phyloP scores from a whole-genome alignment of 78 protist species.

The Creolimax fragrantissima region DNA sequence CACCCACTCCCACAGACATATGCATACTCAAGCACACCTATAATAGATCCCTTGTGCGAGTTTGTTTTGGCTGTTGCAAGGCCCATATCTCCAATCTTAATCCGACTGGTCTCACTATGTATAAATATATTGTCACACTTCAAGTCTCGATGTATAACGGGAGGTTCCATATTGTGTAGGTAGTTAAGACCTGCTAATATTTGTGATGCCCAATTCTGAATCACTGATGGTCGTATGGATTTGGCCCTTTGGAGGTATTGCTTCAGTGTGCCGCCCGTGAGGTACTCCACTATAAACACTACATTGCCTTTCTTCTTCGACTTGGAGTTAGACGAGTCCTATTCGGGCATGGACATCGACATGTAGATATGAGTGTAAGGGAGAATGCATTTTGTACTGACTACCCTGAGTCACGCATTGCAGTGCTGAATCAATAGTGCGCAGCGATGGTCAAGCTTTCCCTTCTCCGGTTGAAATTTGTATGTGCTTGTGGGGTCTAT shows the following conservation, averaged over 20 bases:
- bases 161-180: constrained; percentile 60
- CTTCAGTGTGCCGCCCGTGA: constrained; percentile 77
- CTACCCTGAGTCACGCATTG: too few species aligned
- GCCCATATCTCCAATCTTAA: constrained; percentile 84
- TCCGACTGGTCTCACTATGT: constrained; percentile 62
- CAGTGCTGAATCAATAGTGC: too few species aligned
- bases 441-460: too few species aligned
- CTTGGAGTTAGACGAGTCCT: background rate
- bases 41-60: background rate
- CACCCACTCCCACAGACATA: too few species aligned
- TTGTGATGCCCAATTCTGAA: constrained; percentile 61
- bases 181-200: constrained; percentile 57
- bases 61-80: constrained; percentile 36
- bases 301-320: background rate
- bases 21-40: background rate
- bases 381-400: too few species aligned
- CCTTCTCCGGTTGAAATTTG: too few species aligned
- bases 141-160: constrained; percentile 89
- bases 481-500: too few species aligned
- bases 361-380: background rate
- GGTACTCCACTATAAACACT: constrained; percentile 76
- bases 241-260: constrained; percentile 2
- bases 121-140: constrained; percentile 93
- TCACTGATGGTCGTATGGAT: constrained; percentile 22
- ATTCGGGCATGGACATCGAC: background rate